Evolutionary conservation across 2,329 filamentous ascomycete genomes (phyloP).

Genomic region (Neofusicoccum kwambonambiense): DNA sequence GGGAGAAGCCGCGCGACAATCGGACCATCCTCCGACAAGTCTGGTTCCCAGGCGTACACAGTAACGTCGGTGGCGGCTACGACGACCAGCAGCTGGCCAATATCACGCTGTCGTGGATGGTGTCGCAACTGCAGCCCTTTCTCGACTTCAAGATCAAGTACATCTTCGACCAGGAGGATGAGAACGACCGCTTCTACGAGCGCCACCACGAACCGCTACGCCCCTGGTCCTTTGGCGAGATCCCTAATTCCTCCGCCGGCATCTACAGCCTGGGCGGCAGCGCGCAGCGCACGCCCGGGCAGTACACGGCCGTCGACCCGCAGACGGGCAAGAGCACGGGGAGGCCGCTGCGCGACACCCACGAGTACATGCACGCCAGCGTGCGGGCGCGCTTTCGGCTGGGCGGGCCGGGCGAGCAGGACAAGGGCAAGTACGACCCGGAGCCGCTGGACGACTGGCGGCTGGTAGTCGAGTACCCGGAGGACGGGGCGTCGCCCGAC

Average conservation of each 20-base stretch:
- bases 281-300: slow-evolving; percentile 46
- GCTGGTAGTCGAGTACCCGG: slow-evolving; percentile 44
- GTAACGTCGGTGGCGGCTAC: slow-evolving; percentile 50
- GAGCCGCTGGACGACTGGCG: slow-evolving; percentile 49
- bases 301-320: slow-evolving; percentile 48
- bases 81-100: slow-evolving; percentile 50
- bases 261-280: slow-evolving; percentile 49
- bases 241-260: slow-evolving; percentile 45
- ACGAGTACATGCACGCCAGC: slow-evolving; percentile 53
- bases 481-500: slow-evolving; percentile 38
- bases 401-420: slow-evolving; percentile 46
- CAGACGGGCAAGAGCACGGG: slow-evolving; percentile 41
- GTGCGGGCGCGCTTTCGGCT: slow-evolving; percentile 47
- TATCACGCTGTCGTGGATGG: slow-evolving; percentile 58
- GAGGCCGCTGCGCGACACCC: slow-evolving; percentile 47
- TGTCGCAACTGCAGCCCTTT: slow-evolving; percentile 50
- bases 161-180: slow-evolving; percentile 40
- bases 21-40: slow-evolving; percentile 40
- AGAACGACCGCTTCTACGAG: slow-evolving; percentile 10
- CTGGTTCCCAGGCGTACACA: slow-evolving; percentile 51
- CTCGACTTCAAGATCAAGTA: slow-evolving; percentile 50
- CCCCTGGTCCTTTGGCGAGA: slow-evolving; percentile 50
- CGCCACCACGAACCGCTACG: slow-evolving; percentile 34
- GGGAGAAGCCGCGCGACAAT: slow-evolving; percentile 46
- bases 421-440: slow-evolving; percentile 46